Base-by-base conservation (phyloP, 768 basidiomycete species). In the Podaxis sp. region DNA sequence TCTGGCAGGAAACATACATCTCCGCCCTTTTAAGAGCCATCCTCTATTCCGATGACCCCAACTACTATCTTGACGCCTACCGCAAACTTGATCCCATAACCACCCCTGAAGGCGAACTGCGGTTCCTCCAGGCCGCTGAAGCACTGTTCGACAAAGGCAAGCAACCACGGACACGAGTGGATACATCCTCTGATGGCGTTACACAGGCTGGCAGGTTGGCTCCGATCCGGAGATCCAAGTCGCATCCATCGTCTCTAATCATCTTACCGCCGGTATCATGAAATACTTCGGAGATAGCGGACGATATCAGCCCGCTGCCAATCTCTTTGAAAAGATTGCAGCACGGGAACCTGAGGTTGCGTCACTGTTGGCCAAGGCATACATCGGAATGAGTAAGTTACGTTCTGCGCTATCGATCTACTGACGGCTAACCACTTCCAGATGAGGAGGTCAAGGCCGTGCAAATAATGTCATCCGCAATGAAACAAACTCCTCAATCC, bases 211-310 rank as follows among this genome's bases (percentile, higher is more conserved):
- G 97, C 96, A 97, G 71, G 92, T 99, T 7, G 97, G 96, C 2
- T 97, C 95, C 0, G 97, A 99, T 66, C 97, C 97, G 0, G 97
- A 99, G 75, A 96, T 99, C 24, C 97, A 99, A 72, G 96, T 99
- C 13, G 97, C 97, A 1, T 96, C 95, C 2, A 82, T 95, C 30
- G 94, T 97, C 4, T 96, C 95, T 24, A 99, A 99, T 72, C 97
- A 99, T 72, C 83, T 99, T 24, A 96, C 95, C 0, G 90, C 95
- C 11, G 96, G 92, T 0, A 84, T 99, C 67, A 85, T 98, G 81
- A 99, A 99, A 72, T 98, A 99, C 75, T 99, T 99, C 69, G 93
- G 95, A 2, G 93, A 95, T 70, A 89, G 92, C 58, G 95, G 89
- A 58, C 82, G 96, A 60, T 93, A 83, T 68, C 90, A 95, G 59